phyloP scores from a whole-genome alignment of 116 monocot species.

The Thalassia testudinum region DNA sequence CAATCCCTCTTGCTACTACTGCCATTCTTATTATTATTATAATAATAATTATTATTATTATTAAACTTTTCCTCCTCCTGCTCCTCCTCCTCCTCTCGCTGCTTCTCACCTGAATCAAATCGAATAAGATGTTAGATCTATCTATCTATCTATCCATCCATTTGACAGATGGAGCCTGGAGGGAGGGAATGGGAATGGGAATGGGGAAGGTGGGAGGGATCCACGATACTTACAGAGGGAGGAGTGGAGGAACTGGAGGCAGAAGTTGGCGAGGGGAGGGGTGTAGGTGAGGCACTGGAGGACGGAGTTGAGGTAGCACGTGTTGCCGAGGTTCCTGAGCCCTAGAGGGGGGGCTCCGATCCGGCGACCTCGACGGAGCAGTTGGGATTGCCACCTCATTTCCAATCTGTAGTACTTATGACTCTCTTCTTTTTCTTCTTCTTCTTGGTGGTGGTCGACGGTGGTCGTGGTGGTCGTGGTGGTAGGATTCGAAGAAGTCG shows the following conservation, averaged over 20 bases:
- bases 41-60: too few species aligned
- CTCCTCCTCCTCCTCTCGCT: too few species aligned
- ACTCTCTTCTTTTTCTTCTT: too few species aligned
- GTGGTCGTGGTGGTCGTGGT: too few species aligned
- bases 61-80: too few species aligned
- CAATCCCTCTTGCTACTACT: conserved; percentile 73
- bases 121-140: neutral
- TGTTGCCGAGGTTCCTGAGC: conserved; percentile 88
- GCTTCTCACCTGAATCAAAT: neutral
- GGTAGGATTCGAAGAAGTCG: too few species aligned
- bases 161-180: neutral
- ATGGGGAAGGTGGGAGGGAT: neutral
- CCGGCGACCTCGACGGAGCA: conserved; percentile 13
- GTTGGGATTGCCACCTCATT: conserved; percentile 31
- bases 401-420: conserved; percentile 10
- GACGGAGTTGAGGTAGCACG: conserved; percentile 95
- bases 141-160: neutral
- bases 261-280: conserved; percentile 90
- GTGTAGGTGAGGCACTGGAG: conserved; percentile 96
- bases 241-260: conserved; percentile 70
- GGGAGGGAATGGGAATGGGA: neutral
- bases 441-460: too few species aligned
- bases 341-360: conserved; percentile 47
- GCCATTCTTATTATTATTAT: too few species aligned
- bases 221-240: conserved; percentile 38